Conservation (phyloP, 441 rosid species). For the Kokia cookei region DNA sequence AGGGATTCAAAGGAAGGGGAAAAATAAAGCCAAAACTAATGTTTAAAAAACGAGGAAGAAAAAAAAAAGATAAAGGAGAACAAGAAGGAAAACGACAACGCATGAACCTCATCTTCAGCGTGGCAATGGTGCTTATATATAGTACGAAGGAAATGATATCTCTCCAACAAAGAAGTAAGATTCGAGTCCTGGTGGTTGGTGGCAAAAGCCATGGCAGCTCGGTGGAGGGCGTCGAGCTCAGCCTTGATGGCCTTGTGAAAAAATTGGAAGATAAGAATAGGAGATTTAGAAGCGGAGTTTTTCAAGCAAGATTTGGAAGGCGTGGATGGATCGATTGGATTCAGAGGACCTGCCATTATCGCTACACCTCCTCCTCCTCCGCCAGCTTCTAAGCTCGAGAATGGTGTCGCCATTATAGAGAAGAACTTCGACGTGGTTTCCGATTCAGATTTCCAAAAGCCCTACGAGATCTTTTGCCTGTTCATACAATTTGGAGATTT, state of each 20-base stretch:
- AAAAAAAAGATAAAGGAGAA: background rate
- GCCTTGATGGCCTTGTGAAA: slow-evolving; percentile 67
- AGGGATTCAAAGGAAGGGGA: background rate
- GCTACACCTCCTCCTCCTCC: slow-evolving; percentile 41
- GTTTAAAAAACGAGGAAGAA: background rate
- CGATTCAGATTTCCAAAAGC: slow-evolving; percentile 11
- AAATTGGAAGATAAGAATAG: slow-evolving; percentile 62
- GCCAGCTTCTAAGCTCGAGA: slow-evolving; percentile 20
- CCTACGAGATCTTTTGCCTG: background rate
- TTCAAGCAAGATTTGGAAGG: slow-evolving; percentile 37
- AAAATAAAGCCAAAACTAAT: background rate
- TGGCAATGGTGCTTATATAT: slow-evolving; percentile 71
- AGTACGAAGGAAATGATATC: slow-evolving; percentile 45
- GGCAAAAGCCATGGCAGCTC: slow-evolving; percentile 50
- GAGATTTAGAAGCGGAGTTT: slow-evolving; percentile 42
- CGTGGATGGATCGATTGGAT: slow-evolving; percentile 36
- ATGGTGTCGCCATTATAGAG: slow-evolving; percentile 47
- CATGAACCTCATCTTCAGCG: slow-evolving; percentile 69
- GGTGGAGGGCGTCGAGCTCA: slow-evolving; percentile 66
- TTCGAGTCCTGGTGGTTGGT: slow-evolving; percentile 30
- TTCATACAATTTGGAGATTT: background rate
- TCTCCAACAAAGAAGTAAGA: slow-evolving; percentile 39
- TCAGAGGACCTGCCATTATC: slow-evolving; percentile 48
- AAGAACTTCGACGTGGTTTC: background rate
- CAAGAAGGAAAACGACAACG: slow-evolving; percentile 1